Evolutionary conservation across 805 yeast genomes (phyloP), one percentile per base, ranked within the genome.

Genomic region (Metschnikowia koreensis): DNA sequence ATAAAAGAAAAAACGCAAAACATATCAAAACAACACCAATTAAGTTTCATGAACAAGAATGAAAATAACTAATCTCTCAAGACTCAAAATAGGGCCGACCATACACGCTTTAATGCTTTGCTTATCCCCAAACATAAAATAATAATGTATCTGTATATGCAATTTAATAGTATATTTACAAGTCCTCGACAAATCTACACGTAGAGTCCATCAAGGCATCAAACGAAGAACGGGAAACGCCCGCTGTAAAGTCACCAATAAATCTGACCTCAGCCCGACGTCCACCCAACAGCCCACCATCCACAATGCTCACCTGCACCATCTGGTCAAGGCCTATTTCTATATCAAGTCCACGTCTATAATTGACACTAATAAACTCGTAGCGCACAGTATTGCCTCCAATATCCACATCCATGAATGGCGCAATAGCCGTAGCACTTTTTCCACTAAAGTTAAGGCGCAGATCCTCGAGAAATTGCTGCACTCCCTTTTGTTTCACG

Each of bases 201-300:
- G 58, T 51, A 42, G 59, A 70, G 33, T 61, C 60, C 28, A 75
- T 31, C 43, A 75, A 58, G 7, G 46, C 48, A 29, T 59, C 60
- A 43, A 74, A 66, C 47, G 55, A 55, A 2, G 50, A 61, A 27
- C 62, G 60, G 41, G 52, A 56, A 17, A 63, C 46, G 27, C 57
- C 61, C 8, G 39, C 38, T 1, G 39, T 17, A 26, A 34, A 41
- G 38, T 56, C 58, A n/a, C 60, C 63, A 33, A 59, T 46, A 31
- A 59, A 50, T 29, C 55, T 38, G 3, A 55, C 54, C 56, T 83
- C 87, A 8, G 70, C 54, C 27, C 73, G 66, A 51, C 82, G 68
- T 1, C 87, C 87, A 11, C 85, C 86, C 42, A 80, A 67, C 7
- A 73, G 64, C 3, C 86, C 87, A n/a, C 85, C 84, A 59, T 83